Conservation (phyloP, 2,329 filamentous ascomycete species). For the Lasiodiplodia gonubiensis region DNA sequence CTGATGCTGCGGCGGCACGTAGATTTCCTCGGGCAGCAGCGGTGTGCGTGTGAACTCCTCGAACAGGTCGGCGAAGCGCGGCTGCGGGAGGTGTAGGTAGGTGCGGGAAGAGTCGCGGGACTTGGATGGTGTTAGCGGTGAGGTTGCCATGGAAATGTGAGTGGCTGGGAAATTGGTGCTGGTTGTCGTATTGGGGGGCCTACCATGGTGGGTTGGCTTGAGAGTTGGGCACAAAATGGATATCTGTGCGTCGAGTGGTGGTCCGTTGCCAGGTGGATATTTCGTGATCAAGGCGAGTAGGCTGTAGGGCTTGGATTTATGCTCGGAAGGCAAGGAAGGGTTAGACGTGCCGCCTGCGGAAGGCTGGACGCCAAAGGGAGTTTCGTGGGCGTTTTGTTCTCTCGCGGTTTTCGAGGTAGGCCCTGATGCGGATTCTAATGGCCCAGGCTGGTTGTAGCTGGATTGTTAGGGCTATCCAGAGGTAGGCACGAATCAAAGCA, state of each 20-base stretch:
- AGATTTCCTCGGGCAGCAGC: conserved; percentile 70
- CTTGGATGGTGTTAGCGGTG: conserved; percentile 36
- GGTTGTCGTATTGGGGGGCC: neutral
- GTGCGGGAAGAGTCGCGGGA: conserved; percentile 77
- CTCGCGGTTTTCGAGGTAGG: conserved; percentile 25
- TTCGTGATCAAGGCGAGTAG: neutral
- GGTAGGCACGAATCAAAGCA: conserved; percentile 23
- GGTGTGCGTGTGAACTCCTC: conserved; percentile 60
- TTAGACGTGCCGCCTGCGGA: conserved; percentile 11
- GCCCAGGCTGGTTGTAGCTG: conserved; percentile 26
- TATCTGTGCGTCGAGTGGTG: neutral
- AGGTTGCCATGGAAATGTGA: neutral
- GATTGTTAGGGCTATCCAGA: conserved; percentile 25
- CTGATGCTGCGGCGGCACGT: conserved; percentile 78
- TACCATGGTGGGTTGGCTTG: conserved; percentile 5
- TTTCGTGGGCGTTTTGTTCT: conserved; percentile 19
- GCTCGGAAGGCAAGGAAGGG: neutral
- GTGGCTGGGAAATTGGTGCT: neutral
- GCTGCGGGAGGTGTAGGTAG: conserved; percentile 74
- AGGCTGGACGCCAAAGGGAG: conserved; percentile 4
- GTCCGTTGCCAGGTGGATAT: neutral
- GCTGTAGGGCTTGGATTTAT: neutral
- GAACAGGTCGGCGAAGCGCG: conserved; percentile 77
- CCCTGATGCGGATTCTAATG: conserved; percentile 21
- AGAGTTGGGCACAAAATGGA: neutral